Base-by-base conservation (phyloP, 176 grass and related monocot genomes). In the Microstegium vimineum region DNA sequence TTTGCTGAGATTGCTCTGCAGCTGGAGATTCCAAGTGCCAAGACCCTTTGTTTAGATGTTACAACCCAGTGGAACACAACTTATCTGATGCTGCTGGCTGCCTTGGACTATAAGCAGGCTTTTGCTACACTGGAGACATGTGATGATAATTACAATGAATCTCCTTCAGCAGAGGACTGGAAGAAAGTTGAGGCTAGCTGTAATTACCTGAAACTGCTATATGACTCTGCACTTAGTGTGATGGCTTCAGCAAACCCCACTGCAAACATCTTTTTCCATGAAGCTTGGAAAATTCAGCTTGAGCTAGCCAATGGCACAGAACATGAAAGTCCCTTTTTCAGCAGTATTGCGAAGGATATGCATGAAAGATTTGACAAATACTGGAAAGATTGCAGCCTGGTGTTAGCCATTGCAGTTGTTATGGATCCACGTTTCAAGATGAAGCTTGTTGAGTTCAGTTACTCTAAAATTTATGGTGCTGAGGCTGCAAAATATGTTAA, bases 371-470 rank as follows among this genome's bases (percentile, higher is more conserved):
- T 94, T 80, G 94, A 97, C 81, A 97, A 97, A 74, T 97, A 94
- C 81, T 94, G 94, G 94, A 97, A 94, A 62, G 94, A 94, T 54
- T 97, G 94, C 84, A 97, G 82, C 82, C 80, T 97, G 60, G 94
- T 97, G 46, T 71, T 97, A 30, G 91, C 94, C 32, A 77, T 97
- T 81, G 94, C 91, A 66, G 94, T 94, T 40, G 91, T 91, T 26
- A 97, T 97, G 91, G 94, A 97, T 64, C 94, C 94, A 60, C 94
- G 94, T 38, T 97, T 97, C 89, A 97, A 97, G 78, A 88, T 97
- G 91, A 97, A 97, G 85, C 91, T 97, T 38, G 75, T 97, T 30
- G 94, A 97, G 41, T 97, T 94, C 49, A 97, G 94, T 75, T 94
- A 91, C 75, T 89, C 91, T n/a, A 97, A 97, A 83, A 97, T 97